Conservation (phyloP, 2,329 filamentous ascomycete species). For the Cladophialophora chaetospira region DNA sequence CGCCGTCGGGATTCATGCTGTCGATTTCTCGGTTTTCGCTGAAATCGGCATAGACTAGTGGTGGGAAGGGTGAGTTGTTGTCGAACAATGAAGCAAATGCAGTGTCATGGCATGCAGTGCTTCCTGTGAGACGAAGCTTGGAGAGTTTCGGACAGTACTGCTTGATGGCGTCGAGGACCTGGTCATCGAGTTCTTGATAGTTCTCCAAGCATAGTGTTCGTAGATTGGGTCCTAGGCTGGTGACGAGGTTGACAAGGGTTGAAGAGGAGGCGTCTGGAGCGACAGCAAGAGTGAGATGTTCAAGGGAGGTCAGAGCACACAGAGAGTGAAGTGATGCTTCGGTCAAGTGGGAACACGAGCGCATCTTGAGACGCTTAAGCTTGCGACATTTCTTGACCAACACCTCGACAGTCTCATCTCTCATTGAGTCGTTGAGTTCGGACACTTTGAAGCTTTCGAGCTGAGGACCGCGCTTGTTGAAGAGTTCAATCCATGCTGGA, state of each 20-base stretch:
- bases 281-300: slow-evolving; percentile 73
- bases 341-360: slow-evolving; percentile 74
- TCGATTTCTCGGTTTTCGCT: slow-evolving; percentile 77
- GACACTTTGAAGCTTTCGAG: slow-evolving; percentile 75
- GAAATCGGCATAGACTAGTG: slow-evolving; percentile 71
- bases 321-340: slow-evolving; percentile 67
- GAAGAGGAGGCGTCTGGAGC: slow-evolving; percentile 58
- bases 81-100: slow-evolving; percentile 74
- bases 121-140: slow-evolving; percentile 82
- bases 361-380: slow-evolving; percentile 75
- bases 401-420: slow-evolving; percentile 66
- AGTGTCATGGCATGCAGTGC: slow-evolving; percentile 71
- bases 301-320: slow-evolving; percentile 61
- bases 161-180: slow-evolving; percentile 70
- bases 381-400: slow-evolving; percentile 67
- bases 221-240: slow-evolving; percentile 65
- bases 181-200: slow-evolving; percentile 66
- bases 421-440: slow-evolving; percentile 80
- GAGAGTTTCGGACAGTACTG: slow-evolving; percentile 65
- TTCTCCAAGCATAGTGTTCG: slow-evolving; percentile 75
- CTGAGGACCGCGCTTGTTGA: slow-evolving; percentile 64
- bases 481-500: slow-evolving; percentile 70
- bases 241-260: slow-evolving; percentile 63
- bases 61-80: slow-evolving; percentile 60
- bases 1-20: slow-evolving; percentile 64